Evolutionary conservation across 768 basidiomycete genomes (phyloP), one percentile per base, ranked within the genome.

Genomic region (Lanmaoa rubissima): DNA sequence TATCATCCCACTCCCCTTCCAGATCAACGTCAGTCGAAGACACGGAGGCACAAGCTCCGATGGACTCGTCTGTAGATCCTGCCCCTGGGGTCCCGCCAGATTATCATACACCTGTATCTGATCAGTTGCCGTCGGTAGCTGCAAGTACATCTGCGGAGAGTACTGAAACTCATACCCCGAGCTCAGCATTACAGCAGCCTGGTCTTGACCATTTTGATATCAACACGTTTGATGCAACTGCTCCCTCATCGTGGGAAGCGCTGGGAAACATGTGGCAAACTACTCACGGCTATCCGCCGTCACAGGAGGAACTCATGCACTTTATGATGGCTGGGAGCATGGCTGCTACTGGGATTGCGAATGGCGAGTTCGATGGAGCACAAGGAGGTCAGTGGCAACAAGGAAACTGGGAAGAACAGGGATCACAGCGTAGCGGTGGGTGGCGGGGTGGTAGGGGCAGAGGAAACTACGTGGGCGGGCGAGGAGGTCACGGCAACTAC

Each of bases 261-360:
- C 81, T 94, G 57, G 88, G 87, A 69, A 83, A 83, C 68, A 84
- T 90, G 78, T 93, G 88, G 89, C 73, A 79, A 67, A 76, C 78
- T 54, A 86, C 88, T 51, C 73, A 88, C 70, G 87, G 89, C 41
- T 79, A 81, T 64, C 48, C 76, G 61, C 91, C 91, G 31, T 80
- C 87, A 54, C 85, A 86, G 64, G 86, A 90, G 64, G 80, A 92
- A 65, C 80, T 92, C 62, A 85, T 90, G 85, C 80, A 84, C 70
- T 88, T 86, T 67, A 78, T 89, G 59, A 78, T 88, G 78, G 55
- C 78, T 21, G 64, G 69, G 40, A 66, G 51, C 50, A 64, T 69
- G 64, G 61, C 54, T 39, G 54, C 42, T 43, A 40, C 64, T 42
- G 62, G 66, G 35, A 13, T 61, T 34, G 38, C 48, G 28, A 48